These are phyloP conservation scores for Annona squamosa DNA, from an alignment of 164 flowering plant species.

Conservation along the genomic window DNA sequence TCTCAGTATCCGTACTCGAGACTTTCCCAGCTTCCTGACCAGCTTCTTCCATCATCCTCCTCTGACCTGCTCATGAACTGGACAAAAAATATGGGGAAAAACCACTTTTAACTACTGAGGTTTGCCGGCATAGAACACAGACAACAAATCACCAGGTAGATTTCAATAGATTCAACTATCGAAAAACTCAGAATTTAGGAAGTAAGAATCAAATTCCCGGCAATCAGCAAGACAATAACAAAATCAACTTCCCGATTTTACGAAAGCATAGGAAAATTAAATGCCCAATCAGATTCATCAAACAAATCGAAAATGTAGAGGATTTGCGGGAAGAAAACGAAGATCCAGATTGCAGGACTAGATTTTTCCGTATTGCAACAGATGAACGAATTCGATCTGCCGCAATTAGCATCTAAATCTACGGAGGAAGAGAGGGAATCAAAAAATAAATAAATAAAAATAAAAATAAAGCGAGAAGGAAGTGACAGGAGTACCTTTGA, in stretches of 20 bases:
- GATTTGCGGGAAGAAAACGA: not conserved
- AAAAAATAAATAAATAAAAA: not conserved
- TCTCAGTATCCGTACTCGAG: slow-evolving; percentile 19
- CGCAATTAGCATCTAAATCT: not conserved
- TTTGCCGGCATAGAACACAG: no score
- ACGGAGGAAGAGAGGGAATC: not conserved
- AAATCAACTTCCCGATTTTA: not conserved
- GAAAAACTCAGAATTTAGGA: not conserved
- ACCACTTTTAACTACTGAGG: no score
- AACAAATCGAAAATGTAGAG: slow-evolving; percentile 1
- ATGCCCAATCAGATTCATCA: not conserved
- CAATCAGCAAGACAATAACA: not conserved
- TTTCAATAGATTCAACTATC: not conserved
- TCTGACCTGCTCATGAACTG: slow-evolving; percentile 11
- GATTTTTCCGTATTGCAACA: not conserved
- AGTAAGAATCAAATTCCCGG: not conserved
- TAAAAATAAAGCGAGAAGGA: not conserved
- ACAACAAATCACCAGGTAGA: not conserved
- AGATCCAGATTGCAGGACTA: not conserved
- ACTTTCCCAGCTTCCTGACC: slow-evolving; percentile 25
- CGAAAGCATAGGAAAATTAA: not conserved
- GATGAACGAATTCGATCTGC: not conserved
- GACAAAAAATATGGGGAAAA: slow-evolving; percentile 6
- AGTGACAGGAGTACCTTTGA: not conserved
- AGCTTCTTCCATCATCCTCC: slow-evolving; percentile 47